Evolutionary conservation across 2,329 filamentous ascomycete species (phyloP), one percentile per base, ranked within the genome.

Genomic region (Cytospora leucostoma): DNA sequence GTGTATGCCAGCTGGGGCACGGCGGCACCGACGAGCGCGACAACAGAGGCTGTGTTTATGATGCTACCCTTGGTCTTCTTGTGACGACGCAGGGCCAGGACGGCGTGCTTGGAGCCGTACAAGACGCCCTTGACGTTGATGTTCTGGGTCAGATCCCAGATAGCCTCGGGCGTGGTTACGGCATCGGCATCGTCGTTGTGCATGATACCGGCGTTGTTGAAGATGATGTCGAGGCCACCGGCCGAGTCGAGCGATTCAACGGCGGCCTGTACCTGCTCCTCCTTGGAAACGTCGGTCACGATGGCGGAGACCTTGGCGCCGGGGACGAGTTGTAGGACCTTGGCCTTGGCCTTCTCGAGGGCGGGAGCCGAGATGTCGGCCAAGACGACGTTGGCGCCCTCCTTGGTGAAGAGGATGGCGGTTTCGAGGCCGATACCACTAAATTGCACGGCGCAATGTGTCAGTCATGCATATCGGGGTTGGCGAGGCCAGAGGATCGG

Each of bases 51-150:
- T 3, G 92, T 96, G 82, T 97, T 97, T 84, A 97, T 93, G 77
- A 97, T 87, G 76, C 88, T 92, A 58, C 86, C 91, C 70, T 84
- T 86, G 52, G 81, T 85, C 86, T 97, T 97, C 61, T 85, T 84
- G 81, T 96, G 83, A 70, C 87, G 88, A 68, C 93, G 89, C 71
- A 97, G 83, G 52, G 91, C 86, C 57, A 94, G 81, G 34, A 97
- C 88, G 7, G 93, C 92, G 76, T 97, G 92, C 83, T 97, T 97
- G 84, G 88, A 89, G 65, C 93, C 93, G 75, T 87, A 97, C 93
- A 93, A 97, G n/a, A 97, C 93, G 51, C 93, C 93, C 85, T 97
- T 97, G 76, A 97, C 93, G 77, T 97, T 97, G 82, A 97, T 96
- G 75, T 87, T 88, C 66, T 96, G 92, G 5, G 93, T 97, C 69